These are phyloP conservation scores for Apophysomyces trapeziformis DNA, from an alignment of 371 early-diverging fungal species.

Conservation along the genomic window DNA sequence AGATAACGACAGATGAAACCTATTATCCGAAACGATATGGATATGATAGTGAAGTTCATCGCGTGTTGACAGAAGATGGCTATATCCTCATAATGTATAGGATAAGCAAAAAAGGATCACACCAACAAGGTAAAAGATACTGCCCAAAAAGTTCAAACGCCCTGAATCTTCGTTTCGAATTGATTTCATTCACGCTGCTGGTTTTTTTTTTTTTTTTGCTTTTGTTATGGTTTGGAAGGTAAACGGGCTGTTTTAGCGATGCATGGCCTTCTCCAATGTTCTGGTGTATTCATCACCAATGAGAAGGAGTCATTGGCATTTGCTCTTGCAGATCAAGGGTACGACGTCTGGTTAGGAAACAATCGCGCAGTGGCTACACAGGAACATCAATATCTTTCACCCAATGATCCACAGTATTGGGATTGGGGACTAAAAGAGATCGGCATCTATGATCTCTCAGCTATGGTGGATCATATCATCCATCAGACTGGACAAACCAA, in stretches of 20 bases:
- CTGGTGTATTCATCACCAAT: constrained; percentile 59
- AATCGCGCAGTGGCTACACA: constrained; percentile 36
- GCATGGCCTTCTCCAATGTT: constrained; percentile 67
- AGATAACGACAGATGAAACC: constrained; percentile 32
- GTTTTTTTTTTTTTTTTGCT: constrained; percentile 5
- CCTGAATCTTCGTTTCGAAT: no score
- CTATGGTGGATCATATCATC: constrained; percentile 49
- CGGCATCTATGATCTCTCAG: constrained; percentile 50
- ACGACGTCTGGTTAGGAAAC: constrained; percentile 61
- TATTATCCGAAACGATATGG: constrained; percentile 47
- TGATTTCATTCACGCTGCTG: neutral
- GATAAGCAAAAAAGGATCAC: constrained; percentile 25
- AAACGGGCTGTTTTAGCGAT: constrained; percentile 54
- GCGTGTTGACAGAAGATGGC: constrained; percentile 51
- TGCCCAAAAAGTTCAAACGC: no score
- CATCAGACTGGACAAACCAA: constrained; percentile 29
- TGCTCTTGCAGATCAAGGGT: constrained; percentile 51
- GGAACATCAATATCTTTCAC: constrained; percentile 32
- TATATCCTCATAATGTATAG: constrained; percentile 46
- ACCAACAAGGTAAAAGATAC: neutral
- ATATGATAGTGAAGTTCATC: constrained; percentile 36
- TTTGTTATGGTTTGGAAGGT: constrained; percentile 12
- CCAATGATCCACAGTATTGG: constrained; percentile 54
- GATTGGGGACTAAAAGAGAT: constrained; percentile 61
- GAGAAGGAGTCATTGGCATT: constrained; percentile 59